These are phyloP conservation scores for Balakata baccata DNA, from an alignment of 345 rosid genomes.

Conservation along the genomic window DNA sequence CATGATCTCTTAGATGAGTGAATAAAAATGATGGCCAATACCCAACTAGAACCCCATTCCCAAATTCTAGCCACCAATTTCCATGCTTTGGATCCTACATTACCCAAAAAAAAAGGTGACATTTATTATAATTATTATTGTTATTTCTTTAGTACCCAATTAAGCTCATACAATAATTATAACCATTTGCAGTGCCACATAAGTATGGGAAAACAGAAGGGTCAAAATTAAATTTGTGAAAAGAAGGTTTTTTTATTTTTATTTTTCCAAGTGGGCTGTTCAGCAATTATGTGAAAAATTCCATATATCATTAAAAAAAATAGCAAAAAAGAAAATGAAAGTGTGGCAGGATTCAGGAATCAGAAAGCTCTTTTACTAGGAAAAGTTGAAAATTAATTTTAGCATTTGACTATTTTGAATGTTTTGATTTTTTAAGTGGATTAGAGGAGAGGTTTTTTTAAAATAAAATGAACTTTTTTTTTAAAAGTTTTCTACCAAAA, in stretches of 20 bases:
- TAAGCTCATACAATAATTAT: background rate
- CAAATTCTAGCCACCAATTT: slow-evolving; percentile 98
- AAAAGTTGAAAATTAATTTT: slow-evolving; percentile 21
- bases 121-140: too few species aligned
- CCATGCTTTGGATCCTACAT: slow-evolving; percentile 97
- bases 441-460: too few species aligned
- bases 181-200: background rate
- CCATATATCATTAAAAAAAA: background rate
- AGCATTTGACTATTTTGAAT: background rate
- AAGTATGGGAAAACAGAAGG: background rate
- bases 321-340: background rate
- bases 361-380: slow-evolving; percentile 27
- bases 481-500: too few species aligned
- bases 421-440: background rate
- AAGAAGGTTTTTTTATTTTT: background rate
- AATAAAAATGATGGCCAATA: slow-evolving; percentile 90
- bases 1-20: slow-evolving; percentile 72
- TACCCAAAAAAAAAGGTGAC: background rate
- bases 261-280: background rate
- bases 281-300: background rate
- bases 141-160: background rate
- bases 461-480: background rate
- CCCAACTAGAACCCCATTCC: slow-evolving; percentile 80
- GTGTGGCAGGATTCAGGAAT: background rate
- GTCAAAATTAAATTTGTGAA: background rate